These are phyloP conservation scores for Malus sieversii DNA, from an alignment of 306 rosid species.

Conservation along the genomic window DNA sequence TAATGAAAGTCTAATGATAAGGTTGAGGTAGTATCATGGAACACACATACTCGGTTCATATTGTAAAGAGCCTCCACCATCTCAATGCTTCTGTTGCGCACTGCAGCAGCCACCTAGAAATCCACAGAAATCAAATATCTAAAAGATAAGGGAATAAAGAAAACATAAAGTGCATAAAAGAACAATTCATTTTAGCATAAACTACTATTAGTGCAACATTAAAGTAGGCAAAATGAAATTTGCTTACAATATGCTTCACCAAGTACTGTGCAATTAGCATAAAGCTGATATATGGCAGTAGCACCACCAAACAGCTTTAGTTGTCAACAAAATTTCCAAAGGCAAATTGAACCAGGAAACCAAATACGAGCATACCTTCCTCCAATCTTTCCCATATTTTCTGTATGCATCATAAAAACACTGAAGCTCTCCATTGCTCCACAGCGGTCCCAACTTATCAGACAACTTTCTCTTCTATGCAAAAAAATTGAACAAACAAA, in stretches of 20 bases:
- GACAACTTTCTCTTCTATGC: constrained; percentile 69
- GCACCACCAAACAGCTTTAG: background rate
- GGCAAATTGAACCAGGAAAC: constrained; percentile 7
- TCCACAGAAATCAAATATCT: constrained; percentile 18
- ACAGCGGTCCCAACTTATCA: constrained; percentile 75
- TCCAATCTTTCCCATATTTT: constrained; percentile 79
- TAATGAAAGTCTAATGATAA: background rate
- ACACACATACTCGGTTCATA: constrained; percentile 45
- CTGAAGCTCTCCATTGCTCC: constrained; percentile 77
- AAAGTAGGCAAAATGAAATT: background rate
- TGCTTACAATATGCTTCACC: background rate
- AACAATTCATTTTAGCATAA: background rate
- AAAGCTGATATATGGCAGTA: background rate
- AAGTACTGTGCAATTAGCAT: background rate
- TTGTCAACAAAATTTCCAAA: constrained; percentile 5
- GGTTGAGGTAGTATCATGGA: constrained; percentile 13
- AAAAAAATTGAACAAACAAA: constrained; percentile 15
- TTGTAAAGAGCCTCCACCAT: constrained; percentile 83
- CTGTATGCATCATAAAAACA: constrained; percentile 82
- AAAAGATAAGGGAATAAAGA: constrained; percentile 2
- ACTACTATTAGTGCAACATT: background rate
- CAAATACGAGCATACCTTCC: constrained; percentile 45
- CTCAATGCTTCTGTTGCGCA: constrained; percentile 45
- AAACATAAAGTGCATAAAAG: background rate
- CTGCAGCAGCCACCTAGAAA: constrained; percentile 53